Conservation (phyloP, 2,329 filamentous ascomycete species). For the Sclerotinia borealis region DNA sequence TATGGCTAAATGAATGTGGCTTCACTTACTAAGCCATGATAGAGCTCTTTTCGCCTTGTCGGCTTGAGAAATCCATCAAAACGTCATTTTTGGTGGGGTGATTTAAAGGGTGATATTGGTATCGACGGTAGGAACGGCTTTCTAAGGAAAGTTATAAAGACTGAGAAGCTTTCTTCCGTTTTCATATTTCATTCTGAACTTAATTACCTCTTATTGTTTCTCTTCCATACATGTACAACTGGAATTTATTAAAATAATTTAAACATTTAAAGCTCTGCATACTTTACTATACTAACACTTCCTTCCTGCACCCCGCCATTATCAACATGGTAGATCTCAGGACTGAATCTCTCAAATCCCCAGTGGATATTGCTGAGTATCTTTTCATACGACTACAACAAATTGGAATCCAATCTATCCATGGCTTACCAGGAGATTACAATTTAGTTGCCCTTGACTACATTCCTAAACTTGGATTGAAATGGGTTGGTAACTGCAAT, state of each 20-base stretch:
- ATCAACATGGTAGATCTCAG: conserved; percentile 35
- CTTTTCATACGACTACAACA: conserved; percentile 60
- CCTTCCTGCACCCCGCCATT: neutral
- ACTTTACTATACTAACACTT: neutral
- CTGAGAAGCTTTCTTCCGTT: neutral
- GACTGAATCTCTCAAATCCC: conserved; percentile 35
- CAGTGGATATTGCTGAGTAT: conserved; percentile 58
- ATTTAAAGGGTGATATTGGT: conserved; percentile 12
- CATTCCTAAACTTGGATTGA: conserved; percentile 50
- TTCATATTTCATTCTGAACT: neutral
- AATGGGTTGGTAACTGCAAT: conserved; percentile 65
- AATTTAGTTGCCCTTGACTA: conserved; percentile 66
- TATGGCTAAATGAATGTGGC: neutral
- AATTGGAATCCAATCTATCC: conserved; percentile 57
- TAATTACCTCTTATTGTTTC: neutral
- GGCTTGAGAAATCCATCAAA: neutral
- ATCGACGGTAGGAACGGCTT: neutral
- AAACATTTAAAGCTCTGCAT: neutral
- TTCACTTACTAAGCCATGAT: neutral
- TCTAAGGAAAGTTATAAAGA: neutral
- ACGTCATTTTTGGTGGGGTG: conserved; percentile 13
- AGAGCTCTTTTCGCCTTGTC: neutral
- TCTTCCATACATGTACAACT: neutral
- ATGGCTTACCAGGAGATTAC: conserved; percentile 68
- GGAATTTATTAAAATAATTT: neutral